Evolutionary conservation across 2,329 filamentous ascomycete species (phyloP), one percentile per base, ranked within the genome.

Genomic region (Davidsoniella neocaledoniae): DNA sequence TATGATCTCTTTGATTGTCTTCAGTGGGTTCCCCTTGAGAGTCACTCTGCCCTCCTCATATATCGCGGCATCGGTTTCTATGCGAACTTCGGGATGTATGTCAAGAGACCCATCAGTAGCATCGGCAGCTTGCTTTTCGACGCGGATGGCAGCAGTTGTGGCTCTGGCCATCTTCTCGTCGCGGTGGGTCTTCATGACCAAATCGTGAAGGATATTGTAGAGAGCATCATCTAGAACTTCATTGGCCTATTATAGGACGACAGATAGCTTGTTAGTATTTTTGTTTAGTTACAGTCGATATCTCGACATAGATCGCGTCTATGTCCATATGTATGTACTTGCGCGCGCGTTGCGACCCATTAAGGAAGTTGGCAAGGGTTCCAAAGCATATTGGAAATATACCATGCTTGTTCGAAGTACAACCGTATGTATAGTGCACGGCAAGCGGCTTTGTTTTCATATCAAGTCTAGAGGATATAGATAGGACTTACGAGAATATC

Each of bases 101-200:
- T 79, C 73, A 59, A 70, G 64, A 5, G 72, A 69, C 53, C 65
- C 67, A 48, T 77, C 73, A 43, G 73, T 71, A 54, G 70, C 65
- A 55, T 77, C 72, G 55, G 70, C 66, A 47, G 73, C 74, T 55
- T 77, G 63, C 58, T 80, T 78, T 63, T 81, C 76, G 58, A 80
- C 72, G 44, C 71, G 68, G 56, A 81, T 79, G 55, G 77, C 71
- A 58, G 81, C 73, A 53, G 81, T 73, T 55, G 74, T 66, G 57
- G 78, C 77, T 61, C 81, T 77, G 48, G 84, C 77, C 55, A 78
- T 75, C 68, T 88, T 88, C 66, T 90, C 85, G 57, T 83, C 75
- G 56, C 81, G 81, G 62, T 90, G 85, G 39, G 77, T 79, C 62
- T 83, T 77, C 58, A 86, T 71, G 55, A 86, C 70, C 47, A 86